Percentiles rank a stretch among this genome's conserved stretches.
These are phyloP conservation scores for Cudoniella acicularis DNA, from an alignment of 495 filamentous ascomycete genomes.

Conservation along the genomic window DNA sequence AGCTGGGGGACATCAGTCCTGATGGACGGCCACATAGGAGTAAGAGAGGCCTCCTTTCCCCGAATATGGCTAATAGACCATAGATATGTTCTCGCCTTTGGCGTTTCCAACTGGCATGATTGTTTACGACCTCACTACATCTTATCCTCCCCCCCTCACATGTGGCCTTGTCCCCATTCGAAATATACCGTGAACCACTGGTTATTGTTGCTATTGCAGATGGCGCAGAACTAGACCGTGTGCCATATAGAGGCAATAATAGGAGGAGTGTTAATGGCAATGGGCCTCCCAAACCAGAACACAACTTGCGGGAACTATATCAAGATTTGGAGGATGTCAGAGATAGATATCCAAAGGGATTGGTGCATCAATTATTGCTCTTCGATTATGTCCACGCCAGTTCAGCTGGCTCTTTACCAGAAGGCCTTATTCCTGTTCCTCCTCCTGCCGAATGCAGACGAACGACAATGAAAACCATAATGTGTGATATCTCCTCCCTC, in stretches of 20 bases:
- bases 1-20: slow-evolving; percentile 85
- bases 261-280: slow-evolving; percentile 41
- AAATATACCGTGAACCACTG: slow-evolving; percentile 75
- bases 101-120: slow-evolving; percentile 87
- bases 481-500: slow-evolving; percentile 85
- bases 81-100: slow-evolving; percentile 93
- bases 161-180: slow-evolving; percentile 76
- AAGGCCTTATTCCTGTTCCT: slow-evolving; percentile 71
- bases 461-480: slow-evolving; percentile 91
- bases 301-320: slow-evolving; percentile 50
- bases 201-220: slow-evolving; percentile 78
- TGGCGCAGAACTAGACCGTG: slow-evolving; percentile 53
- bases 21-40: slow-evolving; percentile 85
- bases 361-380: slow-evolving; percentile 74
- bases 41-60: slow-evolving; percentile 39
- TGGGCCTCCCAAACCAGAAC: slow-evolving; percentile 41
- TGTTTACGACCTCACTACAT: slow-evolving; percentile 83
- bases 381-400: slow-evolving; percentile 62
- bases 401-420: slow-evolving; percentile 44
- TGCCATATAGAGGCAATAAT: slow-evolving; percentile 34
- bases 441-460: slow-evolving; percentile 62
- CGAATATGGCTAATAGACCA: slow-evolving; percentile 13
- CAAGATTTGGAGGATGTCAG: slow-evolving; percentile 65
- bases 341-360: slow-evolving; percentile 67
- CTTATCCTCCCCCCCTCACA: slow-evolving; percentile 73